Base-by-base conservation (phyloP, 805 yeast species). In the Ogataea glucozyma region DNA sequence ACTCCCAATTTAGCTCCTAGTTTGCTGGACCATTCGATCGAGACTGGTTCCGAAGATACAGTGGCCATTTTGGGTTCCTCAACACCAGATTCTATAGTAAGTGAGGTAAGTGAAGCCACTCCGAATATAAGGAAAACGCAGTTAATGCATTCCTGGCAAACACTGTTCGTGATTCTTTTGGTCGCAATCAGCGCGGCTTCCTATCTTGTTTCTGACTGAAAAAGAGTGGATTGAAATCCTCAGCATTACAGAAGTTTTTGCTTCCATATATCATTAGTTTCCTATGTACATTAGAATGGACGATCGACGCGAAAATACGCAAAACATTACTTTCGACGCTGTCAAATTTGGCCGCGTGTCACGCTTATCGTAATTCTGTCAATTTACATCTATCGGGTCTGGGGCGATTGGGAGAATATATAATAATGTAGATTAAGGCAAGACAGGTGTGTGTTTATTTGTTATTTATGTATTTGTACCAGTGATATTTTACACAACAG, bases 331-430 rank as follows among this genome's bases (percentile, higher is more conserved):
- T 29, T 7, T 22, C 29, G 19, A 34, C 26, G 40, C 51, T 47
- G 48, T 22, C 47, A 44, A 18, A 14, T 34, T 22, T 10, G 8
- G n/a, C 19, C 38, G 26, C 44, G 51, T 44, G 51, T 44, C 51
- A 40, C 46, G 43, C 51, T 47, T 47, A 47, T 47, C 51, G 38
- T 41, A 27, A 20, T 20, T 34, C 38, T 29, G 29, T 33, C 38
- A 34, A 34, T 47, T 47, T 46, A 46, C 51, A 48, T 39, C 39
- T 40, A 22, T 31, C 35, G 7, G 13, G 7, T 26, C 26, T 31
- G 35, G 35, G 35, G 35, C 35, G 35, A 31, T 17, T 17, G 4
- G 11, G n/a, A 11, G 22, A n/a, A 20, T 31, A 13, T 20, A 23
- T 17, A 16, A 20, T 23, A 22, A 20, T 31, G 35, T 22, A 20